Percentiles rank a stretch among this genome's conserved stretches.
These are phyloP conservation scores for Nemania sp. DNA, from an alignment of 2,329 filamentous ascomycete species.

Conservation along the genomic window DNA sequence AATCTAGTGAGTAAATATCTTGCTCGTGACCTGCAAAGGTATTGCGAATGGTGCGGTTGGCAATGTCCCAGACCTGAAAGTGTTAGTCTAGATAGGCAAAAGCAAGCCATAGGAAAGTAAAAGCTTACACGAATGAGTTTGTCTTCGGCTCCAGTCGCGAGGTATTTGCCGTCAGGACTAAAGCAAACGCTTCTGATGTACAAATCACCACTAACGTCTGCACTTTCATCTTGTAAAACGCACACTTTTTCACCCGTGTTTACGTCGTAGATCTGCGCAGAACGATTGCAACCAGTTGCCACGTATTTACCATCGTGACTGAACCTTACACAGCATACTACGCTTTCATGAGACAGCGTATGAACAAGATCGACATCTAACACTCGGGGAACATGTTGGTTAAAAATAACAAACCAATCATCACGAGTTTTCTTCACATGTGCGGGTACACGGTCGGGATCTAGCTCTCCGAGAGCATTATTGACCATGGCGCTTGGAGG, in stretches of 20 bases:
- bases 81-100: conserved; percentile 29
- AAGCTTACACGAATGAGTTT: conserved; percentile 89
- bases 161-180: conserved; percentile 92
- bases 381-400: conserved; percentile 87
- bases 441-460: conserved; percentile 84
- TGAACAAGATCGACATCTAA: conserved; percentile 95
- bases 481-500: conserved; percentile 62
- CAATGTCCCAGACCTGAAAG: conserved; percentile 91
- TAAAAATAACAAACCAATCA: conserved; percentile 98
- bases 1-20: conserved; percentile 97
- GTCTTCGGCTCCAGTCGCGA: conserved; percentile 96
- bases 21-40: conserved; percentile 98
- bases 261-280: conserved; percentile 99
- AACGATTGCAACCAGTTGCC: conserved; percentile 95
- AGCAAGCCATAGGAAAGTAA: neutral
- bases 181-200: conserved; percentile 99
- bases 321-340: conserved; percentile 98
- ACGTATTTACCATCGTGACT: conserved; percentile 96
- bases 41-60: conserved; percentile 83
- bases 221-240: conserved; percentile 87
- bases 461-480: conserved; percentile 83
- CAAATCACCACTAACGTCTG: conserved; percentile 88
- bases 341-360: conserved; percentile 91
- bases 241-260: conserved; percentile 87
- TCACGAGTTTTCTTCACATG: conserved; percentile 88